Percentiles rank a stretch among this genome's conserved stretches.
Conservation (phyloP, 2,329 filamentous ascomycete species). For the Botrytis tulipae region DNA sequence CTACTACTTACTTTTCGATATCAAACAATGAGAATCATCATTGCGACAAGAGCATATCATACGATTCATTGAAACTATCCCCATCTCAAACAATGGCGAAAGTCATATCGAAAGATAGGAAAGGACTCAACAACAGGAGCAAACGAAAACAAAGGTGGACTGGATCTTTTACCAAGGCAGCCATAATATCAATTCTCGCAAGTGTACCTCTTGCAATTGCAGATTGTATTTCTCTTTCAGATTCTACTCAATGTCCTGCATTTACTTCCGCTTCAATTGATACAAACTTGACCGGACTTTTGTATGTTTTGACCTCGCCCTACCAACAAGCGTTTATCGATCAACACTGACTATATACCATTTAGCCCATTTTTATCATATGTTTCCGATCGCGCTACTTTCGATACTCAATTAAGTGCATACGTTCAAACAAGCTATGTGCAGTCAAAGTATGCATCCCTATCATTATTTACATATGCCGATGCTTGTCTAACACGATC, state of each 20-base stretch:
- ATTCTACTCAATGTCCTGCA: slow-evolving; percentile 68
- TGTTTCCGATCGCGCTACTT: slow-evolving; percentile 72
- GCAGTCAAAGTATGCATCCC: slow-evolving; percentile 64
- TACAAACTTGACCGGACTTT: slow-evolving; percentile 55
- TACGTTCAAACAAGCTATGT: slow-evolving; percentile 78
- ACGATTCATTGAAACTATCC: slow-evolving; percentile 15
- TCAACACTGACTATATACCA: slow-evolving; percentile 24
- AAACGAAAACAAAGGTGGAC: slow-evolving; percentile 29
- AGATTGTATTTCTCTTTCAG: slow-evolving; percentile 63
- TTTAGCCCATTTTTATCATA: slow-evolving; percentile 78
- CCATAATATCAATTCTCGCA: slow-evolving; percentile 36
- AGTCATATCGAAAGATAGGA: slow-evolving; percentile 15
- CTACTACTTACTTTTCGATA: not conserved
- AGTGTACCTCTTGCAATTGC: slow-evolving; percentile 35
- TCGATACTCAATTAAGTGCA: slow-evolving; percentile 70
- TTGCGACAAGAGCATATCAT: slow-evolving; percentile 20
- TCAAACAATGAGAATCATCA: slow-evolving; percentile 18
- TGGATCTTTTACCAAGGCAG: slow-evolving; percentile 30
- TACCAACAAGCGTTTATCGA: slow-evolving; percentile 19
- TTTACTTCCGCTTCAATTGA: slow-evolving; percentile 70
- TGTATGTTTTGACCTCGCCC: slow-evolving; percentile 51
- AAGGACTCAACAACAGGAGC: slow-evolving; percentile 18
- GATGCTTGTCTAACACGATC: slow-evolving; percentile 35
- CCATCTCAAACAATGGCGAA: slow-evolving; percentile 21
- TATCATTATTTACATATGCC: slow-evolving; percentile 8